These are phyloP conservation scores for Aspergillus cejpii DNA, from an alignment of 2,329 filamentous ascomycete species.

Conservation along the genomic window DNA sequence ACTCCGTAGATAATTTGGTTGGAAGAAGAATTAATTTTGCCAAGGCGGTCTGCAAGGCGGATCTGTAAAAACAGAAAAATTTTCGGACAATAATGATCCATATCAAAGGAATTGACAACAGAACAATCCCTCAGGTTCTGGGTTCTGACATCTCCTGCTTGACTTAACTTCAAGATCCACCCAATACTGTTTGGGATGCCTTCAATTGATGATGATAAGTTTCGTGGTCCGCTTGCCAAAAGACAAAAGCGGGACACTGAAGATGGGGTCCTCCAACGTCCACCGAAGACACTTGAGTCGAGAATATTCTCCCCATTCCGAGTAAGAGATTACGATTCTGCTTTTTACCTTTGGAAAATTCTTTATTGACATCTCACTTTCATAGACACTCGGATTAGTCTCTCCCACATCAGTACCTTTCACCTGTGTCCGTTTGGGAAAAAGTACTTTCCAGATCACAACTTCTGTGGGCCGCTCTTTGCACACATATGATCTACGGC, in stretches of 20 bases:
- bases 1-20: too few species aligned
- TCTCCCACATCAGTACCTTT: slow-evolving; percentile 88
- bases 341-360: not conserved
- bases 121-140: too few species aligned
- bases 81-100: slow-evolving; percentile 3
- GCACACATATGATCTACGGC: slow-evolving; percentile 91
- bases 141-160: too few species aligned
- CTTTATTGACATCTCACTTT: slow-evolving; percentile 5
- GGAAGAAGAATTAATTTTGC: too few species aligned
- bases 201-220: slow-evolving; percentile 45
- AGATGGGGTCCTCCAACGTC: slow-evolving; percentile 38
- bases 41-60: slow-evolving; percentile 2
- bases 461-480: slow-evolving; percentile 85
- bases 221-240: slow-evolving; percentile 62
- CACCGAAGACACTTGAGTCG: slow-evolving; percentile 50
- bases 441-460: slow-evolving; percentile 94
- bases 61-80: not conserved
- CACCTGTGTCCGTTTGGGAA: slow-evolving; percentile 78
- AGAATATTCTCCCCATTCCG: slow-evolving; percentile 89
- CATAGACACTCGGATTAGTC: slow-evolving; percentile 81
- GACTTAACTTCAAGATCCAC: too few species aligned
- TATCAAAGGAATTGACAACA: not conserved
- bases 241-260: slow-evolving; percentile 57
- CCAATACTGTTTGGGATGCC: slow-evolving; percentile 38
- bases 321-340: slow-evolving; percentile 44